A percentile compares a stretch with the other conserved stretches of the same genome.
Evolutionary conservation across 1,284 basidiomycete genomes (phyloP).

Genomic region (Cryptococcus sp.): DNA sequence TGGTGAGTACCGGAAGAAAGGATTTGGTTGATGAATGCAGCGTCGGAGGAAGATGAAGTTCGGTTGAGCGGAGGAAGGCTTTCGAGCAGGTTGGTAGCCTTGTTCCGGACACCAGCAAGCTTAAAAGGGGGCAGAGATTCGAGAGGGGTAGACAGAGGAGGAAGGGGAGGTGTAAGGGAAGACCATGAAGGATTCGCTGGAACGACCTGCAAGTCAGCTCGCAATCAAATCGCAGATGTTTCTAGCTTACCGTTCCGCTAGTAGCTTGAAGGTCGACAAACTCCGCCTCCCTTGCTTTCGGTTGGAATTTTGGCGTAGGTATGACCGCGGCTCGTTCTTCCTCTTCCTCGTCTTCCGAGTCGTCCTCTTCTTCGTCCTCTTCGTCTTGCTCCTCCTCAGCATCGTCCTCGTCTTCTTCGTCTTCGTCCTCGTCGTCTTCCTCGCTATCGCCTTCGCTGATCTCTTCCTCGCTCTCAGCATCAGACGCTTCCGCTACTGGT

Average conservation of each 20-base stretch:
- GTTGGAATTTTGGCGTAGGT: neutral
- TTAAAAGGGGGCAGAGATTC: constrained; percentile 18
- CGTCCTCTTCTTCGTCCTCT: constrained; percentile 7
- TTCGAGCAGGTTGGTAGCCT: constrained; percentile 26
- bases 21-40: constrained; percentile 74
- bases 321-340: neutral
- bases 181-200: constrained; percentile 31
- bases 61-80: constrained; percentile 33
- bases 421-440: constrained; percentile 38
- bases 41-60: constrained; percentile 57
- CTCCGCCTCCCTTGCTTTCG: too few relatives aligned
- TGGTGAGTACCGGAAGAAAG: constrained; percentile 83
- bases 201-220: constrained; percentile 17
- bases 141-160: constrained; percentile 18
- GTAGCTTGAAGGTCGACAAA: constrained; percentile 17
- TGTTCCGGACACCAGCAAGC: constrained; percentile 29
- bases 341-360: neutral
- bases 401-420: constrained; percentile 35
- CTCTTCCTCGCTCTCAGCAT: constrained; percentile 26
- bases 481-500: constrained; percentile 15
- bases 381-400: constrained; percentile 28
- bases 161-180: constrained; percentile 27
- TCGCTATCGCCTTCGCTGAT: constrained; percentile 35
- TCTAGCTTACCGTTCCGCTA: constrained; percentile 25
- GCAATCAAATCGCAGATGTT: neutral